A percentile compares a stretch with the other conserved stretches of the same genome.
phyloP scores from a whole-genome alignment of 139 green algal species.

The Haematococcus sp. region DNA sequence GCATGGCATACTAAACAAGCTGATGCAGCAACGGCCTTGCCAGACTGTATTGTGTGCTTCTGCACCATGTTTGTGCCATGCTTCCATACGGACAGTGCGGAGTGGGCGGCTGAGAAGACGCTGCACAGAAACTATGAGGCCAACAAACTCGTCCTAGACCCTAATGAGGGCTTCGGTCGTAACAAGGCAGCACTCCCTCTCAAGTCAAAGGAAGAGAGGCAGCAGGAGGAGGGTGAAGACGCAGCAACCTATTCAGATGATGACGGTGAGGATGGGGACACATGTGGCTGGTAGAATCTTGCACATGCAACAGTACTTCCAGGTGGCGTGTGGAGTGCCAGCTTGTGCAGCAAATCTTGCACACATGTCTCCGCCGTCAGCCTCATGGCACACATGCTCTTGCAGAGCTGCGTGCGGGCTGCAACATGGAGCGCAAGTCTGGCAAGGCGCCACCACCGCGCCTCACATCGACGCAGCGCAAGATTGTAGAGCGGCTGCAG shows the following conservation, averaged over 20 bases:
- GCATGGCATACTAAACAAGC: too few relatives aligned
- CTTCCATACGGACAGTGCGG: constrained; percentile 9
- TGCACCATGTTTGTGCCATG: too few relatives aligned
- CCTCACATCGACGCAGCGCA: constrained; percentile 45
- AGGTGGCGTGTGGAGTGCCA: too few relatives aligned
- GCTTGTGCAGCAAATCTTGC: too few relatives aligned
- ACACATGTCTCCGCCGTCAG: too few relatives aligned
- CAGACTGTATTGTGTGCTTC: too few relatives aligned
- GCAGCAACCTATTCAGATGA: constrained; percentile 42
- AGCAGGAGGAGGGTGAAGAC: constrained; percentile 22
- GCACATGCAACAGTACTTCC: neutral
- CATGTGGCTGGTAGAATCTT: neutral
- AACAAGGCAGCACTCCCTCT: constrained; percentile 31
- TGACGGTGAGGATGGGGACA: constrained; percentile 36
- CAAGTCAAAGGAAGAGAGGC: constrained; percentile 30
- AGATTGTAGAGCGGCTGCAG: constrained; percentile 46
- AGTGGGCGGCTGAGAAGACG: constrained; percentile 37
- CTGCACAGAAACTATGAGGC: constrained; percentile 40
- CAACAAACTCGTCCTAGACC: constrained; percentile 43
- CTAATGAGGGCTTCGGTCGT: constrained; percentile 44
- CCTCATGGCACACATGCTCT: too few relatives aligned
- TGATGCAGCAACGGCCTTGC: too few relatives aligned
- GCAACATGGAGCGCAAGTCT: constrained; percentile 40
- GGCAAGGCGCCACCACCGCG: constrained; percentile 48
- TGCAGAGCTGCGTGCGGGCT: constrained; percentile 47